Evolutionary conservation across 805 yeast species (phyloP).

Genomic region (Saccharomycopsis selenospora): DNA sequence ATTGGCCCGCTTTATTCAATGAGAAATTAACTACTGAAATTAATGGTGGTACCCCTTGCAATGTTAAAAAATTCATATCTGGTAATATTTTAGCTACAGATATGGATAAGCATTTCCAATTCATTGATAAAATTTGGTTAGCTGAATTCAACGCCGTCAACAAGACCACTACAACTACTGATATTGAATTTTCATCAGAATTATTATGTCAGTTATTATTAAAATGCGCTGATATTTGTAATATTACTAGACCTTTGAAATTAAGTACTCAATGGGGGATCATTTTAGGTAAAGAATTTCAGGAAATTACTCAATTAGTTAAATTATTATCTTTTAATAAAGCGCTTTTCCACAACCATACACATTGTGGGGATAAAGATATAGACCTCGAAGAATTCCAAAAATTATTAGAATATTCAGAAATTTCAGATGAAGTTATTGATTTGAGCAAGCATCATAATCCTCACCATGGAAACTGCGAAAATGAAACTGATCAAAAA

Average conservation of each 20-base stretch:
- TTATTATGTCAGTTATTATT: slow-evolving; percentile 63
- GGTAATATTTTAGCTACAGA: slow-evolving; percentile 73
- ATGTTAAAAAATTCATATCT: slow-evolving; percentile 27
- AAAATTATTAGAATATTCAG: slow-evolving; percentile 13
- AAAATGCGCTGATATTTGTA: slow-evolving; percentile 94
- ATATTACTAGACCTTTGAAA: slow-evolving; percentile 73
- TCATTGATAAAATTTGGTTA: slow-evolving; percentile 46
- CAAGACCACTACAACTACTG: slow-evolving; percentile 24
- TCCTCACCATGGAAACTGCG: neutral
- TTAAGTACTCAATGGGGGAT: slow-evolving; percentile 84
- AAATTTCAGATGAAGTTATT: neutral
- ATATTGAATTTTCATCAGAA: slow-evolving; percentile 24
- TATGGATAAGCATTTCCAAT: slow-evolving; percentile 82
- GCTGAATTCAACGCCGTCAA: slow-evolving; percentile 23
- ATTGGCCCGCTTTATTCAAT: slow-evolving; percentile 38
- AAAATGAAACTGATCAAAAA: slow-evolving; percentile 3
- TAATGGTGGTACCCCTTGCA: slow-evolving; percentile 18
- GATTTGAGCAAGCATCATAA: neutral
- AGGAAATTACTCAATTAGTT: slow-evolving; percentile 54
- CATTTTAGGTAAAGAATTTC: slow-evolving; percentile 69
- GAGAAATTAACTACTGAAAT: slow-evolving; percentile 1
- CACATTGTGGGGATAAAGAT: slow-evolving; percentile 11
- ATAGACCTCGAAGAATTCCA: slow-evolving; percentile 5
- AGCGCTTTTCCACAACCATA: slow-evolving; percentile 1
- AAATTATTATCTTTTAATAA: slow-evolving; percentile 25